phyloP scores from a whole-genome alignment of 106 monocot genomes.

The Dioscorea dumetorum region DNA sequence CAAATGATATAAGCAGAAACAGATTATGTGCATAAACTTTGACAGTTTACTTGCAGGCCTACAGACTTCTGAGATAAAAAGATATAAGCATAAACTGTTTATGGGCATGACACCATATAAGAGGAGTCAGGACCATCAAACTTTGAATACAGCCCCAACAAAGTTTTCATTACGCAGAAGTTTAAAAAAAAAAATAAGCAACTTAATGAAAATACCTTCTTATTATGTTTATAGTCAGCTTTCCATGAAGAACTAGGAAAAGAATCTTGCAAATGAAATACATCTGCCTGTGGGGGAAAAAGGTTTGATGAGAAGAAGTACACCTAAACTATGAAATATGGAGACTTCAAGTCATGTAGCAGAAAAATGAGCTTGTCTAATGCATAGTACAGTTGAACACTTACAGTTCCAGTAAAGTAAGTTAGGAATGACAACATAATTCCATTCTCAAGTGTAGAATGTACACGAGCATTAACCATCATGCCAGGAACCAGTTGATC shows the following conservation, averaged over 20 bases:
- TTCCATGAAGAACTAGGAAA: slow-evolving; percentile 63
- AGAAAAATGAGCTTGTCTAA: too few species aligned
- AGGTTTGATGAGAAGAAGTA: neutral
- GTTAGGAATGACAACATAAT: slow-evolving; percentile 88
- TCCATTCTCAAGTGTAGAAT: slow-evolving; percentile 80
- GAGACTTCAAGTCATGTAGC: too few species aligned
- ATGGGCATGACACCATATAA: too few species aligned
- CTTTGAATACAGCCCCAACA: too few species aligned
- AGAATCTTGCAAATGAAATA: slow-evolving; percentile 66
- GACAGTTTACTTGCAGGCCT: too few species aligned
- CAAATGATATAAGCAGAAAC: too few species aligned
- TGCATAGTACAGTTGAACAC: slow-evolving; percentile 1
- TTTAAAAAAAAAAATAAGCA: neutral
- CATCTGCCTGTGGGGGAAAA: slow-evolving; percentile 61
- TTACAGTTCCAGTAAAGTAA: slow-evolving; percentile 96
- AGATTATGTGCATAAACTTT: too few species aligned
- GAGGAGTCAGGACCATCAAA: too few species aligned
- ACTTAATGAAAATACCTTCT: slow-evolving; percentile 41
- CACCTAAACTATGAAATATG: too few species aligned
- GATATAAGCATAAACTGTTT: too few species aligned
- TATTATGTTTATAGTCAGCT: slow-evolving; percentile 54
- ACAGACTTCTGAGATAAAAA: too few species aligned
- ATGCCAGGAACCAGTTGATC: slow-evolving; percentile 90
- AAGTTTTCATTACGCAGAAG: too few species aligned
- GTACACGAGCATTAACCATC: slow-evolving; percentile 86